Conservation (phyloP, 1,284 basidiomycete genomes). For the Trichosporon inkin region DNA sequence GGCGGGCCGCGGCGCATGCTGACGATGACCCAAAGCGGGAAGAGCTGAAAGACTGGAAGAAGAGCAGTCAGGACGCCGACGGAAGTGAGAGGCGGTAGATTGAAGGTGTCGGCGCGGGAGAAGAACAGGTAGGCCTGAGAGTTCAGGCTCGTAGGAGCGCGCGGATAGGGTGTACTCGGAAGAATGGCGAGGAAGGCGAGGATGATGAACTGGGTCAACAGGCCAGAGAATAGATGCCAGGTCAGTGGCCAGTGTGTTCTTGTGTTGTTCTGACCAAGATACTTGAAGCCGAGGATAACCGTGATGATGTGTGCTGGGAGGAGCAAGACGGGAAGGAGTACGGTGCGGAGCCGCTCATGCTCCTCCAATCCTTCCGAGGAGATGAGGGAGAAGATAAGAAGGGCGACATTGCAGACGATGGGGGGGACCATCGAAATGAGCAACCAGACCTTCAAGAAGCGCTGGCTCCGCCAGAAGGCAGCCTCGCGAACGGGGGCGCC, state of each 20-base stretch:
- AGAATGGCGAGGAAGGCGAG: constrained; percentile 42
- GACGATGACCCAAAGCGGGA: constrained; percentile 56
- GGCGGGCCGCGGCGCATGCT: constrained; percentile 67
- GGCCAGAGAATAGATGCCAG: constrained; percentile 62
- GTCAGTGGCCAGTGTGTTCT: constrained; percentile 60
- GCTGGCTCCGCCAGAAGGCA: constrained; percentile 58
- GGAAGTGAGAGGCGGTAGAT: constrained; percentile 7
- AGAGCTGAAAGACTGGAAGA: constrained; percentile 55
- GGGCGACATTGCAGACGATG: constrained; percentile 29
- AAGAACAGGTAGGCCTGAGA: constrained; percentile 8
- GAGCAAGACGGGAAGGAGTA: constrained; percentile 53
- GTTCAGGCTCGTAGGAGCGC: not conserved
- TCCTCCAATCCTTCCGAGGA: constrained; percentile 29
- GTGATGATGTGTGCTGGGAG: constrained; percentile 61
- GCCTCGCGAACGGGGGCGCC: constrained; percentile 69
- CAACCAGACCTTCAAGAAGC: constrained; percentile 31
- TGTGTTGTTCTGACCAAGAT: constrained; percentile 57
- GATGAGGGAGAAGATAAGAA: constrained; percentile 41
- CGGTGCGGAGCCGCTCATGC: constrained; percentile 18
- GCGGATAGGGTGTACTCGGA: constrained; percentile 40
- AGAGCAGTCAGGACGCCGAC: constrained; percentile 19
- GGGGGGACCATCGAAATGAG: constrained; percentile 37
- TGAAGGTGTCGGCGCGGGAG: constrained; percentile 16
- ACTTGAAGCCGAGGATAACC: constrained; percentile 56
- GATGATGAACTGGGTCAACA: constrained; percentile 57